Evolutionary conservation across 306 rosid species (phyloP), one percentile per base, ranked within the genome.

Genomic region (Astragalus glycyphyllos): DNA sequence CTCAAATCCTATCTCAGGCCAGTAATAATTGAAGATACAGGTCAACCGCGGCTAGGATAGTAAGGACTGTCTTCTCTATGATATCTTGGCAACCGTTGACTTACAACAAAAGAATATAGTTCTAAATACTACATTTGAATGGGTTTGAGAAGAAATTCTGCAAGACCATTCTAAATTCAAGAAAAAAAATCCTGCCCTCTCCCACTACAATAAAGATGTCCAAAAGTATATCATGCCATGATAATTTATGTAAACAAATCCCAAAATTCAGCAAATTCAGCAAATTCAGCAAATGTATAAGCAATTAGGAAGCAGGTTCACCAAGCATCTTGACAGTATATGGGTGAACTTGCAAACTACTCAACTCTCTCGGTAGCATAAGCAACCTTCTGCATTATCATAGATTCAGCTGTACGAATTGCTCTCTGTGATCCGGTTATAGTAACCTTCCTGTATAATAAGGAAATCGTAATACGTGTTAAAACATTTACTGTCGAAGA

Each of bases 341-440:
- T 51, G 35, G 75, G 47, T 56, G 80, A 60, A 66, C 61, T 58
- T 13, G 50, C 78, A 71, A 47, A 60, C 76, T 84, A 85, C 26
- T 79, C 92, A 41, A 75, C 90, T 85, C 96, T 89, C 79, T 95
- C 99, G 4, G 92, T 78, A 58, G 97, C 97, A 84, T 89, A 85
- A 58, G 89, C 67, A 70, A 91, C 99, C 85, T 95, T 95, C 86
- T 95, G 97, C 90, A 87, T 29, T 80, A 95, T 91, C 97, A 95
- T 91, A 38, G 89, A 59, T 78, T 95, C 97, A 3, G 99, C 99
- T 0, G 89, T 58, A 20, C 83, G 91, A 15, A 95, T 89, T 13
- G 99, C 86, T 80, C 99, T 87, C 85, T 95, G 99, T 13, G 99
- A 84, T 49, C 99, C 99, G 5, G 93, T 91, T 74, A 95, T 95